Conservation (phyloP, 352 stramenopile species). For the Phytophthora pluvialis region DNA sequence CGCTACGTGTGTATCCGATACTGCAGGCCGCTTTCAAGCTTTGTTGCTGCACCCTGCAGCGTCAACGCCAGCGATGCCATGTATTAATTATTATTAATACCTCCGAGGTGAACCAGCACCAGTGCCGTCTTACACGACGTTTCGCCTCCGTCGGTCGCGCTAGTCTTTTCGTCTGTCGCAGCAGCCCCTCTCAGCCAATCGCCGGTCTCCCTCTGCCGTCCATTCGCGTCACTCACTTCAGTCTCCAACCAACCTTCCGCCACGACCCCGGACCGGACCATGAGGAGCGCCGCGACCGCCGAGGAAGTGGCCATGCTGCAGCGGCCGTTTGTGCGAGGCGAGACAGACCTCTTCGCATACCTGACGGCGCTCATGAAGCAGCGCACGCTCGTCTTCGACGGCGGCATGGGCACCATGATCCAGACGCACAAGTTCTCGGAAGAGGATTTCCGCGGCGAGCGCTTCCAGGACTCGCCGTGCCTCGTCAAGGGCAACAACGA, state of each 20-base stretch:
- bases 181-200: constrained; percentile 1
- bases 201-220: constrained; percentile 10
- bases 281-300: constrained; percentile 42
- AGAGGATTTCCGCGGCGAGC: constrained; percentile 95
- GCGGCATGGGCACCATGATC: constrained; percentile 99
- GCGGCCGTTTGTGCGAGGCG: constrained; percentile 66
- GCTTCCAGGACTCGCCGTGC: constrained; percentile 92
- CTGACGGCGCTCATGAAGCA: constrained; percentile 78
- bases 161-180: not conserved
- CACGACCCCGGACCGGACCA: not conserved
- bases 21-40: no score
- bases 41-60: no score
- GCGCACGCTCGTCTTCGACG: constrained; percentile 95
- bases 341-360: constrained; percentile 80
- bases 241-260: constrained; percentile 16
- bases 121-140: no score
- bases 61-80: not conserved
- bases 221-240: constrained; percentile 26
- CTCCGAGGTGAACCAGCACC: no score
- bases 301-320: constrained; percentile 59
- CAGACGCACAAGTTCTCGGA: constrained; percentile 93
- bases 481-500: constrained; percentile 99
- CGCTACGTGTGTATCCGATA: no score
- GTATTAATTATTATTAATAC: no score
- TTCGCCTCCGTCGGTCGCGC: constrained; percentile 1